Percentiles rank a stretch among this genome's conserved stretches.
These are phyloP conservation scores for Populus tremula DNA, from an alignment of 345 rosid genomes.

Conservation along the genomic window DNA sequence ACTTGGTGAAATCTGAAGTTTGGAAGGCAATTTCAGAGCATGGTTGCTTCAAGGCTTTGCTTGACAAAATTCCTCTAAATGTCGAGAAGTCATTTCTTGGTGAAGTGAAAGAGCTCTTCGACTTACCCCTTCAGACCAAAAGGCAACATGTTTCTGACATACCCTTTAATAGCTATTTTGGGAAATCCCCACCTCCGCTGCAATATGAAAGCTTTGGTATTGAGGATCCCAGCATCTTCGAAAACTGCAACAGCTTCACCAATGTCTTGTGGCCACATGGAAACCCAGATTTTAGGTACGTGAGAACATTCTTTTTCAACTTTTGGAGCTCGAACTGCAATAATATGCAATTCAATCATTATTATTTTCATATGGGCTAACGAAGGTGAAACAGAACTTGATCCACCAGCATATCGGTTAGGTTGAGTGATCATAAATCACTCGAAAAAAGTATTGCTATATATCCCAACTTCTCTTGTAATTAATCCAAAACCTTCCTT, in stretches of 20 bases:
- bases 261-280: constrained; percentile 39
- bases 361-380: too few species aligned
- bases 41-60: constrained; percentile 40
- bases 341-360: too few species aligned
- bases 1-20: constrained; percentile 12
- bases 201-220: constrained; percentile 36
- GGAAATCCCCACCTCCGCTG: constrained; percentile 12
- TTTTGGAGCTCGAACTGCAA: too few species aligned
- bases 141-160: constrained; percentile 24
- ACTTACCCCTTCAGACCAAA: constrained; percentile 34
- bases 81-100: constrained; percentile 14
- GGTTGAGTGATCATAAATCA: too few species aligned
- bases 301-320: neutral
- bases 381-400: too few species aligned
- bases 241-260: constrained; percentile 15
- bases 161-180: constrained; percentile 40
- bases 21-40: constrained; percentile 27
- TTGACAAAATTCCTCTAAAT: constrained; percentile 17
- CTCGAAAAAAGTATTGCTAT: too few species aligned
- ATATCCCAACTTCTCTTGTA: too few species aligned
- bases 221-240: constrained; percentile 14
- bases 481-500: too few species aligned
- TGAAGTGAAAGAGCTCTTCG: constrained; percentile 25
- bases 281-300: constrained; percentile 29
- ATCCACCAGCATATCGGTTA: neutral